Conservation (phyloP, 202 grass and related monocot genomes). For the Eragrostis tef region DNA sequence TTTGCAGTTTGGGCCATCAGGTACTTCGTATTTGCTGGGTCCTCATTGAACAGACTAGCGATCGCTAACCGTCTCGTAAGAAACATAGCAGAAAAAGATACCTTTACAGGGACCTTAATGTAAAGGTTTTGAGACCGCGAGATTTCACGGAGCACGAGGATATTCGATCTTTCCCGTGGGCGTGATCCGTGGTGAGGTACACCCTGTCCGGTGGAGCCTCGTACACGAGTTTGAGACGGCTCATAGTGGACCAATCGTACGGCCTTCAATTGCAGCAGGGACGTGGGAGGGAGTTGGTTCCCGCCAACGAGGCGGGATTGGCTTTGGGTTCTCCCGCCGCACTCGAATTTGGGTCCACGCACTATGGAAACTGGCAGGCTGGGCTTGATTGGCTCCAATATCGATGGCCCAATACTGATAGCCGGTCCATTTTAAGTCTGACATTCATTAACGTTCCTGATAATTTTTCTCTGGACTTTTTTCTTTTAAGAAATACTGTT, state of each 20-base stretch:
- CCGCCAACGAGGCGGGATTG: constrained; percentile 36
- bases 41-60: background rate
- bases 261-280: background rate
- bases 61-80: background rate
- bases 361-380: background rate
- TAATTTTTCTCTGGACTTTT: too few relatives aligned
- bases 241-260: background rate
- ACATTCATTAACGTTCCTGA: too few relatives aligned
- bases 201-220: rapidly evolving
- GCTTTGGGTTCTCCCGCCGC: constrained; percentile 36
- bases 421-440: too few relatives aligned
- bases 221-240: background rate
- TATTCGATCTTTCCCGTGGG: background rate
- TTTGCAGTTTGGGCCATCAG: background rate
- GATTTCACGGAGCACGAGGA: background rate
- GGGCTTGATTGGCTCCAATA: too few relatives aligned
- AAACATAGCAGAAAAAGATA: background rate
- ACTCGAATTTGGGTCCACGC: background rate
- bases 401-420: too few relatives aligned
- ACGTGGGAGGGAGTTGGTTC: constrained; percentile 6
- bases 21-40: background rate
- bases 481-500: too few relatives aligned
- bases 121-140: background rate
- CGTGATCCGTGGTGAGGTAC: background rate
- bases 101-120: background rate